Base-by-base conservation (phyloP, 768 basidiomycete species). In the Podaxis sp. region DNA sequence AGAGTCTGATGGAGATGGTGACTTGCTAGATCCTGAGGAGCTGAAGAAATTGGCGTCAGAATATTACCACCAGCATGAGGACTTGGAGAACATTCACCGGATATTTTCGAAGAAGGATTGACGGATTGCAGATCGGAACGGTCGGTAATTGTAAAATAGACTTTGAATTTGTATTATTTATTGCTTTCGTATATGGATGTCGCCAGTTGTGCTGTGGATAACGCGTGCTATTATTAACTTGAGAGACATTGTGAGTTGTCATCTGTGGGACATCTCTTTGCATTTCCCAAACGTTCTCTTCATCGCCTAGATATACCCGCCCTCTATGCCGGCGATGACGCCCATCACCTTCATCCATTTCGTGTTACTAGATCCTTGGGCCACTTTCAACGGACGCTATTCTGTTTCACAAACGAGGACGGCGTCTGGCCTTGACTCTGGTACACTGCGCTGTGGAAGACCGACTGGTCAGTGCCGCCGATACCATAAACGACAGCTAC, bases 1-100 rank as follows among this genome's bases (percentile, higher is more conserved):
- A 13, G 86, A 85, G 65, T 85, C 83, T 11, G 84, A 84, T 59
- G 82, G 76, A 6, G 87, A 87, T 64, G 69, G 77, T 19, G 84
- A 85, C 52, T 61, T 87, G 42, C 70, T 87, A 78, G 81, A 81
- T 64, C 69, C 76, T 2, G 84, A 87, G 38, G 87, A 85, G 15
- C 64, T 88, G 62, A 67, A 72, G 57, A 77, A 75, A 59, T 68
- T 88, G 26, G 77, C 73, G 57, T 67, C 68, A 8, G 79, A 82
- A 8, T 79, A 87, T 68, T 75, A 77, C 63, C 75, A 75, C 48
- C 76, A 82, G 64, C 76, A 79, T 67, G 78, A 77, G n/a, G 87
- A 89, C 67, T 68, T 90, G 40, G 78, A 83, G 68, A 75, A 69
- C 57, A 85, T 89, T 53, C 78, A 66, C 52, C 59, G 64, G 13